phyloP scores from a whole-genome alignment of 768 basidiomycete genomes.

The Gloeophyllum trabeum region DNA sequence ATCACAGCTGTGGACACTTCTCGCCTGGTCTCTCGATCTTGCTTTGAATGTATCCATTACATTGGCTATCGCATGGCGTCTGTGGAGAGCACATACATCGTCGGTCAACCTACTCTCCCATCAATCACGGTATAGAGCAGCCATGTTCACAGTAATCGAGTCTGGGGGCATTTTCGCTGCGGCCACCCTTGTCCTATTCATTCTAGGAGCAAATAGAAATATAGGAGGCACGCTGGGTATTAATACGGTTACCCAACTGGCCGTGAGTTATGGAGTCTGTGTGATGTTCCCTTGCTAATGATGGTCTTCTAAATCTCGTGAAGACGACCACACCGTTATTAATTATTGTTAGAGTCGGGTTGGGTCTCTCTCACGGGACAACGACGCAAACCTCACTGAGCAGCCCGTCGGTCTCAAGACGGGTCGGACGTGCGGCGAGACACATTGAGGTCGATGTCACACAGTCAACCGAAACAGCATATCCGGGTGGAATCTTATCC shows the following conservation, averaged over 20 bases:
- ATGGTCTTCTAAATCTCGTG: neutral
- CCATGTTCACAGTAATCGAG: slow-evolving; percentile 12
- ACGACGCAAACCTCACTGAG: no score
- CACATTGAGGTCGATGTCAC: no score
- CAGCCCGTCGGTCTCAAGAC: no score
- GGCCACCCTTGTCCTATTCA: slow-evolving; percentile 8
- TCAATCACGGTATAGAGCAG: slow-evolving; percentile 4
- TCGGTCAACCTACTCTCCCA: neutral
- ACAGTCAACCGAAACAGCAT: no score
- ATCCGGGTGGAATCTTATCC: no score
- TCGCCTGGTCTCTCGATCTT: slow-evolving; percentile 13
- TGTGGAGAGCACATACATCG: slow-evolving; percentile 8
- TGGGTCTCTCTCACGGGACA: no score
- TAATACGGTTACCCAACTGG: slow-evolving; percentile 7
- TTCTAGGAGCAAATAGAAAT: slow-evolving; percentile 5
- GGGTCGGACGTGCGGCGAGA: no score
- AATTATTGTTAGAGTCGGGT: slow-evolving; percentile 10
- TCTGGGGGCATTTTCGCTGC: slow-evolving; percentile 10
- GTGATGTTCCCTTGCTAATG: neutral
- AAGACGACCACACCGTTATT: slow-evolving; percentile 10
- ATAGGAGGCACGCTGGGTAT: slow-evolving; percentile 3
- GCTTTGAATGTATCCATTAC: slow-evolving; percentile 12
- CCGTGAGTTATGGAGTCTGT: slow-evolving; percentile 7
- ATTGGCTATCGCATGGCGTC: slow-evolving; percentile 11
- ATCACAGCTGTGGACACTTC: neutral